These are phyloP conservation scores for Leishmania tarentolae DNA, from an alignment of 208 protist species.

Conservation along the genomic window DNA sequence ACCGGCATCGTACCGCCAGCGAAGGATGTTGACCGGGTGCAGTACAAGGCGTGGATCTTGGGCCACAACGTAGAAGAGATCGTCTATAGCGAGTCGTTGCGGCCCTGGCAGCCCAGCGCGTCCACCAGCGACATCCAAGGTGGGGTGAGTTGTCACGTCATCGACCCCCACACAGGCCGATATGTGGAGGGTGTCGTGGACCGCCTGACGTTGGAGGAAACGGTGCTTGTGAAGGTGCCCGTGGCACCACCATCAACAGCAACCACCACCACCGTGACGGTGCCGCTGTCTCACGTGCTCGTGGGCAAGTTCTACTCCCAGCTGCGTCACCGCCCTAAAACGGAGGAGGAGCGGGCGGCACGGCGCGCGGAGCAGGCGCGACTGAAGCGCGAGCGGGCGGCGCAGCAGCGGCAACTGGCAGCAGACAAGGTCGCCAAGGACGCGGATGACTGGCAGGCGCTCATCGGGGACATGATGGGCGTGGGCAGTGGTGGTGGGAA, in stretches of 20 bases:
- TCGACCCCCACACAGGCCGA: constrained; percentile 46
- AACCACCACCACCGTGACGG: constrained; percentile 27
- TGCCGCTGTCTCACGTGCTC: constrained; percentile 76
- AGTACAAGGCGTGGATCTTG: constrained; percentile 68
- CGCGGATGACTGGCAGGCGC: constrained; percentile 71
- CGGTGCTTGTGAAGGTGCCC: constrained; percentile 48
- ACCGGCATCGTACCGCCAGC: constrained; percentile 46
- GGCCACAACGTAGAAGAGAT: constrained; percentile 76
- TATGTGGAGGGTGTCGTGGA: constrained; percentile 58
- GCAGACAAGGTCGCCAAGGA: constrained; percentile 58
- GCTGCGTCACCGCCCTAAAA: constrained; percentile 45
- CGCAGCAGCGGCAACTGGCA: constrained; percentile 42
- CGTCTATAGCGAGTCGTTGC: constrained; percentile 63
- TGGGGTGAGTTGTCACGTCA: constrained; percentile 66
- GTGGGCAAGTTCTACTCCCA: constrained; percentile 60
- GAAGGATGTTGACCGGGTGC: constrained; percentile 47
- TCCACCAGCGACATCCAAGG: constrained; percentile 39
- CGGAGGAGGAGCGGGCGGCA: constrained; percentile 48
- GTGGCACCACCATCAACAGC: background rate
- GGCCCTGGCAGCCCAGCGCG: constrained; percentile 42
- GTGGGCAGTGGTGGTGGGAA: background rate
- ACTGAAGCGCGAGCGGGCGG: constrained; percentile 50
- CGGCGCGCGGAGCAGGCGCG: constrained; percentile 45
- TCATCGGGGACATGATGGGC: constrained; percentile 67
- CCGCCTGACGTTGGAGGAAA: constrained; percentile 70